Evolutionary conservation across 305 asterid species (phyloP).

Genomic region (Coffea humblotiana): DNA sequence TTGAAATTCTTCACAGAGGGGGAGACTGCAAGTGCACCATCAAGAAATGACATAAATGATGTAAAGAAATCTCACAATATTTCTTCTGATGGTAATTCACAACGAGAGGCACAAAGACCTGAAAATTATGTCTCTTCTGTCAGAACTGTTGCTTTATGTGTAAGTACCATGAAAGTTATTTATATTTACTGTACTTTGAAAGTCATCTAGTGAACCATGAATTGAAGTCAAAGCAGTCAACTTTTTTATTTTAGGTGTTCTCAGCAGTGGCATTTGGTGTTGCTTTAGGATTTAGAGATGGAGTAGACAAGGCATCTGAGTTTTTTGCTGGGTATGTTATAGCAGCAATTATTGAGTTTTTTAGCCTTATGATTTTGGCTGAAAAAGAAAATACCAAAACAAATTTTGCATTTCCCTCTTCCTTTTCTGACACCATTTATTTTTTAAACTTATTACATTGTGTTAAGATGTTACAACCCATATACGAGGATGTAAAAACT

Average conservation of each 20-base stretch:
- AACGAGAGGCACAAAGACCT: constrained; percentile 29
- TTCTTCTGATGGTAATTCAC: constrained; percentile 36
- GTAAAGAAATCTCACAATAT: constrained; percentile 34
- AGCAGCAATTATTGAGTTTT: not conserved
- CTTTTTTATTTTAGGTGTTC: constrained; percentile 57
- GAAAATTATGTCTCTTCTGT: constrained; percentile 60
- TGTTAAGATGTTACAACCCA: not conserved
- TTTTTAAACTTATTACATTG: not conserved
- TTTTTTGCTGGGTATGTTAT: constrained; percentile 86
- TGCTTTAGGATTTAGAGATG: constrained; percentile 80
- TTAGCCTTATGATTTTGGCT: not conserved
- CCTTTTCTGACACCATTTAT: not conserved
- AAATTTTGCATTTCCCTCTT: not conserved
- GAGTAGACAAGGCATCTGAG: constrained; percentile 79
- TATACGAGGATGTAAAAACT: not conserved
- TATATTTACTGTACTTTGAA: constrained; percentile 14
- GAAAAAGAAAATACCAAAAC: not conserved
- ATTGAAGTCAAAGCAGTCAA: constrained; percentile 53
- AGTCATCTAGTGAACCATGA: constrained; percentile 33
- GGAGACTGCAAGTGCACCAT: constrained; percentile 36
- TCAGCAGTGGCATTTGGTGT: constrained; percentile 89
- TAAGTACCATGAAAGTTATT: constrained; percentile 37
- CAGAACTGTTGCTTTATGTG: constrained; percentile 80
- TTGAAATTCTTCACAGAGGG: constrained; percentile 37
- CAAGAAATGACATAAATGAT: constrained; percentile 31